Evolutionary conservation across 352 stramenopile genomes (phyloP).

Genomic region (Blastocystis sp.): DNA sequence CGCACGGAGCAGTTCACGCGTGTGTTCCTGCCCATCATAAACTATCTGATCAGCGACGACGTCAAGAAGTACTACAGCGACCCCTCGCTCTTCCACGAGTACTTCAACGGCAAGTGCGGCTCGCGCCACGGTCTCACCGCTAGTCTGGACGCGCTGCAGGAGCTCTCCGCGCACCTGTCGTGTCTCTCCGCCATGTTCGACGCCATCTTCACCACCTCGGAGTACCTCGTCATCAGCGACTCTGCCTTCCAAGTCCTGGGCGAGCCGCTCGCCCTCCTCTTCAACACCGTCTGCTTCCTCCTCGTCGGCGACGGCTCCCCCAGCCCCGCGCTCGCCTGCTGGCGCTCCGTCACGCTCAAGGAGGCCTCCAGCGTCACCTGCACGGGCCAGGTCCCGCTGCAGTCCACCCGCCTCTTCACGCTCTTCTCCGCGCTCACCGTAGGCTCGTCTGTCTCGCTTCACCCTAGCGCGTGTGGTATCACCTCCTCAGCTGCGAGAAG

Average conservation of each 20-base stretch:
- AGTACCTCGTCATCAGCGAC: conserved; percentile 28
- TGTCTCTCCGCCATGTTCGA: conserved; percentile 42
- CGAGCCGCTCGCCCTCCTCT: conserved; percentile 7
- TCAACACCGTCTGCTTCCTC: conserved; percentile 8
- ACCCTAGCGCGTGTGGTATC: conserved; percentile 29
- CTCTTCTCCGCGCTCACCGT: conserved; percentile 40
- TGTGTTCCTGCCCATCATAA: conserved; percentile 43
- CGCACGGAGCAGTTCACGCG: background rate
- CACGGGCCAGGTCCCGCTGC: background rate
- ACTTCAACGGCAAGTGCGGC: conserved; percentile 19
- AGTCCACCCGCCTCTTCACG: conserved; percentile 34
- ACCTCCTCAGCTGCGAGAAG: conserved; percentile 39
- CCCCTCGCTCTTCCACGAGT: conserved; percentile 17
- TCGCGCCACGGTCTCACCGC: background rate
- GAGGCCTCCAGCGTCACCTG: conserved; percentile 2
- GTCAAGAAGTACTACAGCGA: background rate
- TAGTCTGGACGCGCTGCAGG: conserved; percentile 45
- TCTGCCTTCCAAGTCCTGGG: conserved; percentile 33
- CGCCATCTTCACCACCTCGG: conserved; percentile 24
- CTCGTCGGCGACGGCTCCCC: background rate
- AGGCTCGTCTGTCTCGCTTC: background rate
- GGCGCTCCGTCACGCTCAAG: conserved; percentile 24
- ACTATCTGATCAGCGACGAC: background rate
- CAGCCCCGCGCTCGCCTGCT: background rate
- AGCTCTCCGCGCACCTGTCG: background rate